Base-by-base conservation (phyloP, 164 flowering plant genomes). In the Magnolia changhungtana region DNA sequence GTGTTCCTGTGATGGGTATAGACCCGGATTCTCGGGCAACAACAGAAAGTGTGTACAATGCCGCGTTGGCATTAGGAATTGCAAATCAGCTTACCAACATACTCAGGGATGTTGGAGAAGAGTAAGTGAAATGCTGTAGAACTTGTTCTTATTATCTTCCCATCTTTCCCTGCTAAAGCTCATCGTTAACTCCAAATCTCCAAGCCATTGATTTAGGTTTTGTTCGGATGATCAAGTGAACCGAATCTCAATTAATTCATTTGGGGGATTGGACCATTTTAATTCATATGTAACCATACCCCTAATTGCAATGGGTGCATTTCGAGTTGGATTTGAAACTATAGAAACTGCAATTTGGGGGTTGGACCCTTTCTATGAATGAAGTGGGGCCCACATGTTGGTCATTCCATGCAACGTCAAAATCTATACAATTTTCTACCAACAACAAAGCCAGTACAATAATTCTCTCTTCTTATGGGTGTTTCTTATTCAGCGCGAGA, bases 1-100 rank as follows among this genome's bases (percentile, higher is more conserved):
- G 96, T 77, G 97, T 94, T 24, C 98, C 98, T 11, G 85, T 94
- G 7, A 94, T 94, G 97, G 98, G 98, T 64, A 94, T 92, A 37
- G 91, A 85, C 55, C 91, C 95, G 24, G 90, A 88, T 63, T 94
- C 97, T 13, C 82, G 82, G 59, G 91, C 94, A 63, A 74, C 91
- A 45, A 90, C 96, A 0, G 94, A 92, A 78, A 89, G 88, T 64
- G 91, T 94, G 29, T 91, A 90, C 72, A 87, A 89, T 78, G 91
- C 94, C 74, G 98, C 94, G 50, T 81, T 94, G 86, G 91, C 93
- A 2, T 81, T 94, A 61, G 98, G 95, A 78, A 85, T 91, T 24
- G 93, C 98, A 29, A 92, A 92, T 85, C 97, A 94, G 88, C 87
- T 94, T 18, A 92, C 96, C 69, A 92, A 94, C 87, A 94, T 92